Evolutionary conservation across 129 eudicot genomes (phyloP).

Genomic region (Dittrichia graveolens): DNA sequence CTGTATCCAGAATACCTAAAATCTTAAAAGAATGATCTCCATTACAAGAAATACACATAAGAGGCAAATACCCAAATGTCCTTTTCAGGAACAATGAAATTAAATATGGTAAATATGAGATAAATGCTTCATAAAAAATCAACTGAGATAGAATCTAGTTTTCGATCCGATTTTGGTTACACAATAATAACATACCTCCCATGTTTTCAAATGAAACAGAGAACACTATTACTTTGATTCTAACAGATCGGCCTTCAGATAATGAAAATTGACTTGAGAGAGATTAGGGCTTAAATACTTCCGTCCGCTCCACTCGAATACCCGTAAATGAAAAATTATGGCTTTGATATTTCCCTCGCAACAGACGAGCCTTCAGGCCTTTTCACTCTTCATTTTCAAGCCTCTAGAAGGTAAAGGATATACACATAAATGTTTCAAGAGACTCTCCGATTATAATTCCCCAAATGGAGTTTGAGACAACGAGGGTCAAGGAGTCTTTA

Average conservation of each 20-base stretch:
- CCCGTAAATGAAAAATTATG: constrained; percentile 8
- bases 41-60: not conserved
- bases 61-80: constrained; percentile 11
- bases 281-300: constrained; percentile 14
- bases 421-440: constrained; percentile 7
- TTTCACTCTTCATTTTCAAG: constrained; percentile 20
- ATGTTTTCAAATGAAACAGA: constrained; percentile 16
- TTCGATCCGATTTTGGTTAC: constrained; percentile 13
- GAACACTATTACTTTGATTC: constrained; percentile 5
- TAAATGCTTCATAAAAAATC: constrained; percentile 10
- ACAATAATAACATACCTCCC: constrained; percentile 39
- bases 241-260: constrained; percentile 8
- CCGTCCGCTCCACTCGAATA: not conserved
- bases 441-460: constrained; percentile 21
- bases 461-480: constrained; percentile 29
- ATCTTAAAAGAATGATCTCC: constrained; percentile 11
- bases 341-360: constrained; percentile 9
- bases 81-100: constrained; percentile 12
- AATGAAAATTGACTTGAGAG: not conserved
- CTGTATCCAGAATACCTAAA: constrained; percentile 16
- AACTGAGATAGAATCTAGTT: constrained; percentile 18
- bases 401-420: constrained; percentile 4
- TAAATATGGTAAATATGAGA: not conserved
- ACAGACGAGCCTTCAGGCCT: not conserved
- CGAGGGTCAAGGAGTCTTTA: constrained; percentile 18